Percentiles rank a stretch among this genome's conserved stretches.
Conservation (phyloP, 73 alveolate species). For the Paramecium biaurelia region DNA sequence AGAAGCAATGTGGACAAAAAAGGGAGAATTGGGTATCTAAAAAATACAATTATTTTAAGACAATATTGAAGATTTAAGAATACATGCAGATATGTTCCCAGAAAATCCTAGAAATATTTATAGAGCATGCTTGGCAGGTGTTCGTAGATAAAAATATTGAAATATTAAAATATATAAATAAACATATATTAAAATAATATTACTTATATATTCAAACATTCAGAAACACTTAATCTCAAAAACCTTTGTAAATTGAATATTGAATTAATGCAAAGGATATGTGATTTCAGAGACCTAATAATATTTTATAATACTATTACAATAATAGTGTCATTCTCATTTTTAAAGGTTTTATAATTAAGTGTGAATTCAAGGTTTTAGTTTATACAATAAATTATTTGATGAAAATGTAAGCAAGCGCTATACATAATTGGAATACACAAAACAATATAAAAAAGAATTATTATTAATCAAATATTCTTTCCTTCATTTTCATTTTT, state of each 20-base stretch:
- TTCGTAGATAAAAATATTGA: slow-evolving; percentile 87
- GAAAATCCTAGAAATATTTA: slow-evolving; percentile 75
- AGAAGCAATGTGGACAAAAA: slow-evolving; percentile 65
- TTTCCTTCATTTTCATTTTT: too few relatives aligned
- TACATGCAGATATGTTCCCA: slow-evolving; percentile 84
- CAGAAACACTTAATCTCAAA: not conserved
- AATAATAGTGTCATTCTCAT: not conserved
- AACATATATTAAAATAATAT: not conserved
- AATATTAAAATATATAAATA: slow-evolving; percentile 1
- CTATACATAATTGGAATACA: too few relatives aligned
- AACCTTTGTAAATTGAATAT: not conserved
- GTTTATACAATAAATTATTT: too few relatives aligned
- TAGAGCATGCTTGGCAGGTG: slow-evolving; percentile 92
- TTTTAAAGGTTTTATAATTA: too few relatives aligned
- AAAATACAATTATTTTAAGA: slow-evolving; percentile 2
- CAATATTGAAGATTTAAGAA: slow-evolving; percentile 85
- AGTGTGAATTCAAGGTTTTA: not conserved
- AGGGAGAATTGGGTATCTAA: slow-evolving; percentile 65
- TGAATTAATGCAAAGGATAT: not conserved
- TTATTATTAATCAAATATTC: too few relatives aligned
- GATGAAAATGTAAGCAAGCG: too few relatives aligned
- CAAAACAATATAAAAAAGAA: too few relatives aligned
- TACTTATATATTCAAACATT: not conserved
- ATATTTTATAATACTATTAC: not conserved
- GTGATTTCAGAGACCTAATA: not conserved